Evolutionary conservation across 805 yeast genomes (phyloP), one percentile per base, ranked within the genome.

Genomic region (Starmerella lactis-condensi): DNA sequence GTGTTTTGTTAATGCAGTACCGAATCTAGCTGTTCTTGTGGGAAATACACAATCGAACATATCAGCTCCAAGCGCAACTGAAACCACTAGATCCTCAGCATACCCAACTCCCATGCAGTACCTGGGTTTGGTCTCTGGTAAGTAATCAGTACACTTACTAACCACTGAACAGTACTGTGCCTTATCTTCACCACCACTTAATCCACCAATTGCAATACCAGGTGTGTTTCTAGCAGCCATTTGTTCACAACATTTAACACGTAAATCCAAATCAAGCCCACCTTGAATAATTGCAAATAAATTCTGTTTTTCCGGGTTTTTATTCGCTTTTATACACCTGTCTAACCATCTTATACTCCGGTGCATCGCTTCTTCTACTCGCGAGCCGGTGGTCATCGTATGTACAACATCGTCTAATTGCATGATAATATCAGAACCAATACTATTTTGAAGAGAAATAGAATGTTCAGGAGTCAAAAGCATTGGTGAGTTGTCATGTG

Each of bases 61-160:
- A 37, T 60, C 64, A 2, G 63, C 64, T 1, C 64, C 64, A 24
- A 60, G 48, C 2, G 64, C 64, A 5, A 60, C 65, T 1, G 59
- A 52, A 6, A 60, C 65, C 4, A 60, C 58, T 37, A 60, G 43
- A 36, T 60, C 64, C 36, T 60, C 64, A 6, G 65, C 65, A 33
- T 60, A 60, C 12, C 64, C 64, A 4, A 60, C 62, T 11, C 64
- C 64, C 64, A 60, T 60, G 40, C 61, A 57, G 37, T 60, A 60
- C 13, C 61, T 47, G 1, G 65, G 65, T 41, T 60, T 60, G 34
- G 47, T 35, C 23, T 51, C 48, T 8, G 64, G 64, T 6, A 60
- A 46, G 10, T 55, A 38, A 22, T 53, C 59, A 1, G 64, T 60
- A 36, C 65, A 60, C 2, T 47, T 42, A 7, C 42, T 30, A 3